Evolutionary conservation across 106 monocot genomes (phyloP), one percentile per base, ranked within the genome.

Genomic region (Apostasia shenzhenica): DNA sequence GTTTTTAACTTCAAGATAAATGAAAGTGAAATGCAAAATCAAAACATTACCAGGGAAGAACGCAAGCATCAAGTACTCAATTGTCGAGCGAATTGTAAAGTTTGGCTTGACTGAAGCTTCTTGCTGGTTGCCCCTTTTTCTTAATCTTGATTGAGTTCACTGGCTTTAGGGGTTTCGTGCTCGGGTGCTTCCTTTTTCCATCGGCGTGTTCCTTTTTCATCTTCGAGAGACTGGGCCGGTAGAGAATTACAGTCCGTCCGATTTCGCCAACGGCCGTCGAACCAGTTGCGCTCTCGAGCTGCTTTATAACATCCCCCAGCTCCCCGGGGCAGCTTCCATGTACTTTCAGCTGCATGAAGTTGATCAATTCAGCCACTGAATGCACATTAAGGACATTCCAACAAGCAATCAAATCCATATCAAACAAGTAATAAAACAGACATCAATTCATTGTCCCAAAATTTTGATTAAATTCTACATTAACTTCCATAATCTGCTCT

Each of bases 161-260:
- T 57, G 60, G 44, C 57, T 56, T 54, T 12, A 38, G 57, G 41
- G 70, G 68, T 1, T 73, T 80, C 48, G 26, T 72, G 13, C 41
- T 78, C 72, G 39, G 79, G 1, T 52, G n/a, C 46, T 80, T 77
- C 68, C 61, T 72, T n/a, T 50, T 58, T 67, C 45, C 55, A 39
- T 56, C 55, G 37, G 76, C 45, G 47, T 84, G 76, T 69, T 67
- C 80, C 76, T 88, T 87, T 62, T 82, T 82, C 87, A 93, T 90
- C 67, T 93, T 99, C 67, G 72, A 85, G 64, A 76, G 77, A 69
- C 99, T 93, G 10, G 93, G 93, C 65, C 87, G 71, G 76, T 99
- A 99, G 26, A 99, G 84, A 71, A 99, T 99, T 11, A 99, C 77
- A 6, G 89, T 75, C 38, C 93, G 84, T n/a, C 99, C 93, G 63